phyloP scores from a whole-genome alignment of 495 filamentous ascomycete species.

The Aspergillus cavernicola region DNA sequence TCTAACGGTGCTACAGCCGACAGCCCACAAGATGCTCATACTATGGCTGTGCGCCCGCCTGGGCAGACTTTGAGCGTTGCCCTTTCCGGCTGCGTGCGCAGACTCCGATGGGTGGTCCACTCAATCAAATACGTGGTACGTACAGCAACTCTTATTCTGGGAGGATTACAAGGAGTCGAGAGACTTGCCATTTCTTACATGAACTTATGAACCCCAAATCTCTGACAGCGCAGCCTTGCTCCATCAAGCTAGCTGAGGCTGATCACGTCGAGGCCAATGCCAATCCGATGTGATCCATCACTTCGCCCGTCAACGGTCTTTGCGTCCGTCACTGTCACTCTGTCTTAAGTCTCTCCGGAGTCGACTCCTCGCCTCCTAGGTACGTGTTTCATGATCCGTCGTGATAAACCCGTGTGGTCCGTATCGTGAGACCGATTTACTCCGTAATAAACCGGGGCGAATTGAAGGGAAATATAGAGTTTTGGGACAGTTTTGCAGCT shows the following conservation, averaged over 20 bases:
- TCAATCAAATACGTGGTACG: slow-evolving; percentile 3
- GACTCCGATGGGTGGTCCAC: slow-evolving; percentile 9
- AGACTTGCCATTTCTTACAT: background rate
- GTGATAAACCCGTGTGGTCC: background rate
- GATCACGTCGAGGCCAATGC: background rate
- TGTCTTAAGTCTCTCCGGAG: no score
- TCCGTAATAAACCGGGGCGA: background rate
- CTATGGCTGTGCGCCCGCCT: background rate
- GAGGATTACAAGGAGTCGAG: no score
- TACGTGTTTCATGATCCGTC: background rate
- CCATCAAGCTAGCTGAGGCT: slow-evolving; percentile 1
- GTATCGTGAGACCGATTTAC: background rate
- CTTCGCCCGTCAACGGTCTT: background rate
- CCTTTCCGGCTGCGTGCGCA: slow-evolving; percentile 26
- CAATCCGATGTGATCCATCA: slow-evolving; percentile 7
- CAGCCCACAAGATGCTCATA: background rate
- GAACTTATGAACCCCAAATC: background rate
- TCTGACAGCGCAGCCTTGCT: slow-evolving; percentile 8
- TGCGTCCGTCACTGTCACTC: no score
- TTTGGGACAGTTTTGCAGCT: background rate
- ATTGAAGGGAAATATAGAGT: slow-evolving; percentile 1
- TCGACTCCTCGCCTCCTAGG: no score
- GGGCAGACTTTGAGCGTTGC: slow-evolving; percentile 19
- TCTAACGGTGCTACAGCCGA: no score
- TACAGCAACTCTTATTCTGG: no score